Evolutionary conservation across 208 protist genomes (phyloP).

Genomic region (Trypanosoma avium): DNA sequence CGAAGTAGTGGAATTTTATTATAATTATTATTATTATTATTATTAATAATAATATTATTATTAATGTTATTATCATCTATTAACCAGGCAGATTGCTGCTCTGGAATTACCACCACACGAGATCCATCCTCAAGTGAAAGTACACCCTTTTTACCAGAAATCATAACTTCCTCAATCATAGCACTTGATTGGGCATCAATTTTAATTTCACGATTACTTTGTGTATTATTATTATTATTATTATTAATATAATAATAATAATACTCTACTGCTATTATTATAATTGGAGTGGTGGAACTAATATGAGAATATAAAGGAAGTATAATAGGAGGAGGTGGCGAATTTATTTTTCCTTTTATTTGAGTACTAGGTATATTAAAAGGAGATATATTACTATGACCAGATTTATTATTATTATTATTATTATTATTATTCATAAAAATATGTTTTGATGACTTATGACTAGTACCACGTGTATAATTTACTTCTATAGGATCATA

Average conservation of each 20-base stretch:
- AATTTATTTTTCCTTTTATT: background rate
- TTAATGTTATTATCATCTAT: background rate
- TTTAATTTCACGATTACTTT: slow-evolving; percentile 6
- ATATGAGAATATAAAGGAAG: slow-evolving; percentile 49
- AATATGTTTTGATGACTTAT: background rate
- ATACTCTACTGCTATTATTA: slow-evolving; percentile 47
- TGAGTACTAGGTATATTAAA: background rate
- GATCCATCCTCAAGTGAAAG: slow-evolving; percentile 17
- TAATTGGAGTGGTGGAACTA: slow-evolving; percentile 47
- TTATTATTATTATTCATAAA: background rate
- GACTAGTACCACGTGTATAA: background rate
- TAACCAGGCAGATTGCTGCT: slow-evolving; percentile 26
- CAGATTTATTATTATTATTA: background rate
- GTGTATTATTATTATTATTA: too few relatives aligned
- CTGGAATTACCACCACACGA: slow-evolving; percentile 26
- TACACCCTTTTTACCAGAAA: background rate
- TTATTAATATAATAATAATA: too few relatives aligned
- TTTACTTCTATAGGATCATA: background rate
- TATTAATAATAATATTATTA: background rate
- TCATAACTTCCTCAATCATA: slow-evolving; percentile 35
- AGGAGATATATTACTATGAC: background rate
- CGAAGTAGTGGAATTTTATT: background rate
- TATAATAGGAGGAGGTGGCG: slow-evolving; percentile 50
- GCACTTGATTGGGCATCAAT: slow-evolving; percentile 28
- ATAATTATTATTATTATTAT: too few relatives aligned